These are phyloP conservation scores for Cicer pinnatifidum DNA, from an alignment of 306 rosid genomes.

Conservation along the genomic window DNA sequence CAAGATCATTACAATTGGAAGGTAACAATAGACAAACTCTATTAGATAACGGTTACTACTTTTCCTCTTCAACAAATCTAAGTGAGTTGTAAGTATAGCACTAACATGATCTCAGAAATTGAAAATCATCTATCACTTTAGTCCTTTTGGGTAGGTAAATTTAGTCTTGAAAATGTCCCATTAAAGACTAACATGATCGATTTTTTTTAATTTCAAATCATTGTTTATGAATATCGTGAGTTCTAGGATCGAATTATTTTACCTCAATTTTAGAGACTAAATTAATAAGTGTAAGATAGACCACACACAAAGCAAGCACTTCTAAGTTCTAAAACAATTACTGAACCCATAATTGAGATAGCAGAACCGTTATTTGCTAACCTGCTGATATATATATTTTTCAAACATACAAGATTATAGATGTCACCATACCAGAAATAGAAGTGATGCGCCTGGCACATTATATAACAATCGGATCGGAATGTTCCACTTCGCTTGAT, in stretches of 20 bases:
- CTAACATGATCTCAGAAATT: background rate
- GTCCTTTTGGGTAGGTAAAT: background rate
- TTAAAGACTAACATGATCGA: background rate
- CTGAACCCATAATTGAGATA: background rate
- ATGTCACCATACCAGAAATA: conserved; percentile 92
- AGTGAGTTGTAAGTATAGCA: background rate
- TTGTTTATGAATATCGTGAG: background rate
- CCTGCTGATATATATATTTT: conserved; percentile 4
- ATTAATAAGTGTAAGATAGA: background rate
- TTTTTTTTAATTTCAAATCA: background rate
- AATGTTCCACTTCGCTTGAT: conserved; percentile 67
- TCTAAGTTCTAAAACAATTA: background rate
- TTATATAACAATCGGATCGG: conserved; percentile 82
- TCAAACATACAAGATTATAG: conserved; percentile 59
- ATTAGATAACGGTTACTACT: conserved; percentile 21
- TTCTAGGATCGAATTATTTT: background rate
- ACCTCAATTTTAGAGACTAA: background rate
- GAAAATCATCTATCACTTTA: background rate
- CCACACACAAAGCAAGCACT: conserved; percentile 1
- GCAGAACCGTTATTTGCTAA: conserved; percentile 37
- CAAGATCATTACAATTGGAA: conserved; percentile 73
- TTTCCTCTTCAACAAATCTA: conserved; percentile 5
- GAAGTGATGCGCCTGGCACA: conserved; percentile 96
- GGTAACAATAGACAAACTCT: conserved; percentile 50
- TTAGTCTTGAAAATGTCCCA: background rate